Base-by-base conservation (phyloP, 2,329 filamentous ascomycete genomes). In the Massarina eburnea region DNA sequence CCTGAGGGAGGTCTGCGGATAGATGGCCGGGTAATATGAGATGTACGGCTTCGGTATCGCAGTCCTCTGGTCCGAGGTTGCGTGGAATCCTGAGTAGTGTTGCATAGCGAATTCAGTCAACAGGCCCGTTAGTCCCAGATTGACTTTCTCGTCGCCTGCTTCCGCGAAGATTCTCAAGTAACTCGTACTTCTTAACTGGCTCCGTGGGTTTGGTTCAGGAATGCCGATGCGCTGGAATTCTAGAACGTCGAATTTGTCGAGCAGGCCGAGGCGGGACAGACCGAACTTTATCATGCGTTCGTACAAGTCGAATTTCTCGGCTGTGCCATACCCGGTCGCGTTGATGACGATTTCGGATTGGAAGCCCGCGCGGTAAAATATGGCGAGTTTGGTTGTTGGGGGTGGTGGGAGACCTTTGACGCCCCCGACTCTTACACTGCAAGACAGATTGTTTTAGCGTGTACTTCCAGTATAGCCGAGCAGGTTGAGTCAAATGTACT, bases 261-360 rank as follows among this genome's bases (percentile, higher is more conserved):
- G 45, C 4, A 71, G 61, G 1, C 66, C 67, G 3, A 50, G 49
- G 21, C 73, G 61, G n/a, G 70, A 56, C 12, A 80, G 62, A 3
- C 71, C 71, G 43, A 68, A 64, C 1, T 71, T 68, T 9, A 80
- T 52, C 59, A 80, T 78, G 5, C 61, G 67, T 52, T 81, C 77
- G 19, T 75, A 64, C 0, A 80, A 59, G 33, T 76, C 71, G 58
- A 74, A 80, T 55, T 81, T 81, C 49, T 74, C 62, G 1, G 61
- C 51, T 0, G 74, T 77, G 1, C 65, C 76, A 49, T 80, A 80
- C 1, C 66, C 66, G 1, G 64, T 62, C 2, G 66, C 62, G 30
- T 68, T 68, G 9, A 69, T 40, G 14, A 65, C 54, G 18, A 69
- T 55, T 51, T 74, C 71, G 10, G 62, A 68, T 27, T 74, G 70